Conservation (phyloP, 2,329 filamentous ascomycete species). For the Lasiodiplodia theobromae region DNA sequence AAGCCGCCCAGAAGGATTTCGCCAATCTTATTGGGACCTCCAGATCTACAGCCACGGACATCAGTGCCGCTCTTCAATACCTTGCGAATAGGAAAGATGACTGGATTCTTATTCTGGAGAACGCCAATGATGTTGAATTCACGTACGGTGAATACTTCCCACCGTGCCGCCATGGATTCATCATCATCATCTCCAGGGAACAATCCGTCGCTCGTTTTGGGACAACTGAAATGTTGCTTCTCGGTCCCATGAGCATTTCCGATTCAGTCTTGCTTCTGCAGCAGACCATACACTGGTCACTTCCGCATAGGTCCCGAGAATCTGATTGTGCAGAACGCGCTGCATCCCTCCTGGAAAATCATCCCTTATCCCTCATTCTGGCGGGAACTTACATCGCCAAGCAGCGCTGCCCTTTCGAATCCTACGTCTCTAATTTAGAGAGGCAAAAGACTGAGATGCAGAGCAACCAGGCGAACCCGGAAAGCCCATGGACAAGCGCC, state of each 20-base stretch:
- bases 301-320: background rate
- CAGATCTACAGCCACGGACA: background rate
- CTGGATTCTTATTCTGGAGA: background rate
- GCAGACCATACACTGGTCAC: background rate
- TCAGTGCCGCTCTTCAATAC: background rate
- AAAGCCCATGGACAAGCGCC: background rate
- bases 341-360: background rate
- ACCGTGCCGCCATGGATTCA: background rate
- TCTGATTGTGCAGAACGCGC: background rate
- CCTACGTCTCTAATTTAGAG: background rate
- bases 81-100: background rate
- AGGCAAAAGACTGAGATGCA: background rate
- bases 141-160: background rate
- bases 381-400: background rate
- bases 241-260: background rate
- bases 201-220: background rate
- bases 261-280: background rate
- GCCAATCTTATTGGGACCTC: background rate
- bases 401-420: background rate
- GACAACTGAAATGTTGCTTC: background rate
- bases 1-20: background rate
- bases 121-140: background rate
- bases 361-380: background rate
- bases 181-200: background rate
- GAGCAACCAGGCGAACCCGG: background rate